These are phyloP conservation scores for Yarrowia sp. DNA, from an alignment of 805 yeast species.

Conservation along the genomic window DNA sequence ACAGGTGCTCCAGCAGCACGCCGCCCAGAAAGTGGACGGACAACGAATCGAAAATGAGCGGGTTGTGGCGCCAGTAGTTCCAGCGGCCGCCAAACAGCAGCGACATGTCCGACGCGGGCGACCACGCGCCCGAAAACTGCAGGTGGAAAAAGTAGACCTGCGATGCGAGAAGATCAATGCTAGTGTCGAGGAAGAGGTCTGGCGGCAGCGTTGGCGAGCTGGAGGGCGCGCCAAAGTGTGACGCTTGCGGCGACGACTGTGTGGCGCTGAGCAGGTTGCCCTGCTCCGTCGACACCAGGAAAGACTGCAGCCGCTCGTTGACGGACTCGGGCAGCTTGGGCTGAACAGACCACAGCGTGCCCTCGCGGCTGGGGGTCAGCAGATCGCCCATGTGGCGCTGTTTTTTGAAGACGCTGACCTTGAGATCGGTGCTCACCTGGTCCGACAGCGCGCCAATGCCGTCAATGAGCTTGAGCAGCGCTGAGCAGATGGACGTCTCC, in stretches of 20 bases:
- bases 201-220: constrained; percentile 38
- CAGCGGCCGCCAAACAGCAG: constrained; percentile 55
- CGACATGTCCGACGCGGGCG: constrained; percentile 75
- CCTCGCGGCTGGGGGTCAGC: constrained; percentile 35
- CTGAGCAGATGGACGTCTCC: constrained; percentile 58
- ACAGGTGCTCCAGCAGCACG: constrained; percentile 64
- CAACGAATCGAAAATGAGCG: constrained; percentile 69
- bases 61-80: constrained; percentile 55
- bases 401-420: constrained; percentile 50
- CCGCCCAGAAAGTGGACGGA: constrained; percentile 79
- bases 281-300: constrained; percentile 28
- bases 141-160: constrained; percentile 68
- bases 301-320: constrained; percentile 32
- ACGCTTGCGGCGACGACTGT: constrained; percentile 30
- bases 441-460: constrained; percentile 49
- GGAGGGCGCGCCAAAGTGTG: constrained; percentile 31
- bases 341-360: constrained; percentile 33
- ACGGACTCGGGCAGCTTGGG: constrained; percentile 30
- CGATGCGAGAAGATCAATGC: constrained; percentile 54
- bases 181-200: constrained; percentile 54
- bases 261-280: neutral
- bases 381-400: constrained; percentile 48
- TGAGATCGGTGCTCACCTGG: constrained; percentile 52
- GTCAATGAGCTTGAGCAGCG: constrained; percentile 53
- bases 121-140: constrained; percentile 67